phyloP scores from a whole-genome alignment of 257 asterid species.

The Penstemon newberryi region DNA sequence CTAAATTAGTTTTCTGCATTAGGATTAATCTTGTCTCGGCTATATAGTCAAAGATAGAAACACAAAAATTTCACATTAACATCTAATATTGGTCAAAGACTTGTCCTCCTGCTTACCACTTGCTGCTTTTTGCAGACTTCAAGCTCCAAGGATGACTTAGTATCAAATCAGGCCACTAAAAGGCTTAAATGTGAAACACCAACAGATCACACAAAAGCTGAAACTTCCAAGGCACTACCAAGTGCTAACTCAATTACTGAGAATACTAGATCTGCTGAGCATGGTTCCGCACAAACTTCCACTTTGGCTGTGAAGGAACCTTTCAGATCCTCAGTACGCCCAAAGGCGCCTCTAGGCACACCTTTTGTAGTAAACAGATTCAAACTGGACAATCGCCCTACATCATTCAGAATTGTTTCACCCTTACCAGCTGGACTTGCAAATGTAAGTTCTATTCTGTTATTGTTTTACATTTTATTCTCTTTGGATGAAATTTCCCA shows the following conservation, averaged over 20 bases:
- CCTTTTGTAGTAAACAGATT: conserved; percentile 66
- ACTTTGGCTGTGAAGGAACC: conserved; percentile 43
- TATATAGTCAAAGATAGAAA: too few relatives aligned
- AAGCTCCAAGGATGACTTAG: conserved; percentile 54
- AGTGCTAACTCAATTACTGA: conserved; percentile 35
- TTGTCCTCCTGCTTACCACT: conserved; percentile 11
- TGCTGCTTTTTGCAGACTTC: conserved; percentile 55
- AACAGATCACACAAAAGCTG: conserved; percentile 44
- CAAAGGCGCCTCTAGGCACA: conserved; percentile 52
- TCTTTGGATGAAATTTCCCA: too few relatives aligned
- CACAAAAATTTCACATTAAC: not conserved
- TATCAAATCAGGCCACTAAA: conserved; percentile 46
- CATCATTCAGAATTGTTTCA: conserved; percentile 69
- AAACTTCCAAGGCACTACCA: conserved; percentile 48
- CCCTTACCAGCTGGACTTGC: conserved; percentile 77
- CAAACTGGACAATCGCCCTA: conserved; percentile 94
- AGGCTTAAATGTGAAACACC: conserved; percentile 45
- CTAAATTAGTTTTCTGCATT: not conserved
- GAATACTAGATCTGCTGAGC: conserved; percentile 41
- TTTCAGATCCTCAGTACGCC: conserved; percentile 52
- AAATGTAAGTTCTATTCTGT: too few relatives aligned
- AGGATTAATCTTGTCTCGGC: conserved; percentile 1
- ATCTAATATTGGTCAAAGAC: conserved; percentile 14
- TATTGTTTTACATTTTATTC: too few relatives aligned
- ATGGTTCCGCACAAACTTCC: conserved; percentile 33